These are phyloP conservation scores for Termitomyces sp. DNA, from an alignment of 1,284 basidiomycete genomes.

Conservation along the genomic window DNA sequence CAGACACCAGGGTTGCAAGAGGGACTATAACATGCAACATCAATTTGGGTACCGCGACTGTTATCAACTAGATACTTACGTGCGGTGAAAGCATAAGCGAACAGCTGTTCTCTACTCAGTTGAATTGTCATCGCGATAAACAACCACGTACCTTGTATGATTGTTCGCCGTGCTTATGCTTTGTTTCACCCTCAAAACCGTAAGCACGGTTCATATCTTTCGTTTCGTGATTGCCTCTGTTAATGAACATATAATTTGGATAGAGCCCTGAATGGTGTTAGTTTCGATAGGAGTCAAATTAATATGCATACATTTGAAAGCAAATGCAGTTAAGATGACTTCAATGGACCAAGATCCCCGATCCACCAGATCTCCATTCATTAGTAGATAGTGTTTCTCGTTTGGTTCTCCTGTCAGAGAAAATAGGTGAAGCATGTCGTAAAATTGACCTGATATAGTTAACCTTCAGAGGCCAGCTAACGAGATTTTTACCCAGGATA, in stretches of 20 bases:
- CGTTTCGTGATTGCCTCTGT: conserved; percentile 96
- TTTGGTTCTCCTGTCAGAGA: conserved; percentile 82
- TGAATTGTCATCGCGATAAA: neutral
- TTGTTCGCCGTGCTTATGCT: conserved; percentile 91
- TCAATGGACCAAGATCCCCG: conserved; percentile 97
- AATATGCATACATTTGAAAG: conserved; percentile 77
- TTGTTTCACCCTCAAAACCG: conserved; percentile 96
- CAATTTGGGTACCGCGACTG: conserved; percentile 5
- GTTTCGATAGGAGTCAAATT: neutral
- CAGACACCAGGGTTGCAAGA: conserved; percentile 80
- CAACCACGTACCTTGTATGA: conserved; percentile 66
- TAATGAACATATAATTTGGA: conserved; percentile 83
- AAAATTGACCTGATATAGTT: conserved; percentile 74
- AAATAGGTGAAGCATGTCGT: conserved; percentile 87
- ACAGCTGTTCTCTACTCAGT: conserved; percentile 53
- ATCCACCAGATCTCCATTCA: conserved; percentile 97
- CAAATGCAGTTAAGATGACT: conserved; percentile 90
- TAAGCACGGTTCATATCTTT: conserved; percentile 89
- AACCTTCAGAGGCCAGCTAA: neutral
- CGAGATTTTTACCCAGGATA: neutral
- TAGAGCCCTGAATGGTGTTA: conserved; percentile 63
- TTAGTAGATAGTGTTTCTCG: conserved; percentile 78
- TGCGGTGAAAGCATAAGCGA: conserved; percentile 87
- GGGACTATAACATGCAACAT: conserved; percentile 57
- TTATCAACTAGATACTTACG: conserved; percentile 49